Conservation (phyloP, 805 yeast species). For the Peterozyma xylosa region DNA sequence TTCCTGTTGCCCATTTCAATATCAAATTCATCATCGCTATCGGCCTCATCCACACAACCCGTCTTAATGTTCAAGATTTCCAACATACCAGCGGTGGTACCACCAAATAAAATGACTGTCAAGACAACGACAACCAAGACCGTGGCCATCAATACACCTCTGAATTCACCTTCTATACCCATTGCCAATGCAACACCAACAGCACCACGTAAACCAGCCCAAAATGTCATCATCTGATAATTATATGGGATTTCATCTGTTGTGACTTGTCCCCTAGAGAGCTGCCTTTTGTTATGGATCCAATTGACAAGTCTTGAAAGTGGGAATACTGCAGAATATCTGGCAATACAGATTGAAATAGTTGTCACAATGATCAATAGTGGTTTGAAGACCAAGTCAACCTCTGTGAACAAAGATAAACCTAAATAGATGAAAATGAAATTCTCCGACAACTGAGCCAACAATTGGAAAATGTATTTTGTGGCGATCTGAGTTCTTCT, state of each 20-base stretch:
- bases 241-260: constrained; percentile 91
- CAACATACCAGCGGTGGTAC: constrained; percentile 97
- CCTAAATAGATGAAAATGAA: constrained; percentile 95
- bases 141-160: constrained; percentile 83
- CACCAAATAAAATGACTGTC: constrained; percentile 94
- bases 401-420: constrained; percentile 90
- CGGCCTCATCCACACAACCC: constrained; percentile 79
- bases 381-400: constrained; percentile 91
- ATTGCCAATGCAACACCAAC: constrained; percentile 98
- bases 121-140: constrained; percentile 94
- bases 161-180: constrained; percentile 93
- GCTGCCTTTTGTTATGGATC: constrained; percentile 54
- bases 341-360: constrained; percentile 82
- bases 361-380: constrained; percentile 85
- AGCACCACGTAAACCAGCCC: constrained; percentile 99
- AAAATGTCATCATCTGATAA: constrained; percentile 97
- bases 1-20: constrained; percentile 48
- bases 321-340: constrained; percentile 98
- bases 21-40: constrained; percentile 92
- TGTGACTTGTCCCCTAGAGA: constrained; percentile 37
- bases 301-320: constrained; percentile 78
- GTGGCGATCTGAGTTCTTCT: constrained; percentile 95
- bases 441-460: constrained; percentile 94
- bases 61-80: constrained; percentile 90
- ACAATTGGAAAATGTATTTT: constrained; percentile 85